phyloP scores from a whole-genome alignment of 352 stramenopile genomes.

The Phytophthora sp. region DNA sequence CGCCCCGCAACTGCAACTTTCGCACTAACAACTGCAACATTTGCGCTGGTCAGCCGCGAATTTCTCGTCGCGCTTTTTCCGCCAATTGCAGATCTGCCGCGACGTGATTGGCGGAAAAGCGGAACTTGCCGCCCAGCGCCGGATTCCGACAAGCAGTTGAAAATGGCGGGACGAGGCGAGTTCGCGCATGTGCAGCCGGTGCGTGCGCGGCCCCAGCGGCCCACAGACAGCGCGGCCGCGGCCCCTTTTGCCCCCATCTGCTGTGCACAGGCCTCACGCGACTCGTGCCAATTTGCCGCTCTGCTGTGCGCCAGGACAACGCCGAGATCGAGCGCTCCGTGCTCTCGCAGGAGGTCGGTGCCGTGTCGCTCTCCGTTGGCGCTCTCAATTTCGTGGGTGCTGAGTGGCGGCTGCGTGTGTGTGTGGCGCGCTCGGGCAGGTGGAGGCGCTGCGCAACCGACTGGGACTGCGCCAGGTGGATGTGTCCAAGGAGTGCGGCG shows the following conservation, averaged over 20 bases:
- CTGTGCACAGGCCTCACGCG: constrained; percentile 4
- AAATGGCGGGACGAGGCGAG: constrained; percentile 64
- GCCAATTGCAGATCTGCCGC: constrained; percentile 29
- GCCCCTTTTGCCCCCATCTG: constrained; percentile 1
- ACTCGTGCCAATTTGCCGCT: constrained; percentile 7
- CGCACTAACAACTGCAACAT: no score
- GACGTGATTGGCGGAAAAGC: no score
- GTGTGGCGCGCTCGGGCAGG: constrained; percentile 31
- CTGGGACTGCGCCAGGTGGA: constrained; percentile 81
- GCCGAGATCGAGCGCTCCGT: constrained; percentile 84
- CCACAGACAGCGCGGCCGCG: no score
- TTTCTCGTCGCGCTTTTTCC: no score
- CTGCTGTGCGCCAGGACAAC: constrained; percentile 63
- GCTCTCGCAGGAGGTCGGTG: constrained; percentile 82
- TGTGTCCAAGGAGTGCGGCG: constrained; percentile 85
- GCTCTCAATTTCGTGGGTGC: no score
- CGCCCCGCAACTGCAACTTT: constrained; percentile 2
- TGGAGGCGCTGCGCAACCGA: constrained; percentile 76
- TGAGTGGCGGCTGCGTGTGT: constrained; percentile 1
- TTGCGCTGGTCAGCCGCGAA: no score
- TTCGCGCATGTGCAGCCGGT: constrained; percentile 84
- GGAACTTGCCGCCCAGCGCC: no score
- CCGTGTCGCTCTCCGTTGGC: no score
- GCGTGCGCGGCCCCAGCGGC: constrained; percentile 18
- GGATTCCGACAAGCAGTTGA: no score